phyloP scores from a whole-genome alignment of 768 basidiomycete genomes.

The Leccinum boreale region DNA sequence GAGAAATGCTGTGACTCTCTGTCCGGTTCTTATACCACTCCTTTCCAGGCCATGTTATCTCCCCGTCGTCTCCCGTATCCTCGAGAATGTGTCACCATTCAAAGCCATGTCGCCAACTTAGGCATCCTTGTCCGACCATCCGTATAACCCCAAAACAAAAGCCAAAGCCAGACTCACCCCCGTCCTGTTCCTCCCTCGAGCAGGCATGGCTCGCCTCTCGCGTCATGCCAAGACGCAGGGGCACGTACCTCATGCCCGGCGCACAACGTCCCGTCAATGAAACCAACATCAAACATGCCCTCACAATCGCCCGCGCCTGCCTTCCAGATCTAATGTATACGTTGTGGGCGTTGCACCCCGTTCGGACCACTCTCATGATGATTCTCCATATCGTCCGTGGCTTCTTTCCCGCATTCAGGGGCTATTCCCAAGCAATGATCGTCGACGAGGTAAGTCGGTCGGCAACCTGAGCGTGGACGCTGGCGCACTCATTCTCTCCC shows the following conservation, averaged over 20 bases:
- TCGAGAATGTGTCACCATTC: slow-evolving; percentile 24
- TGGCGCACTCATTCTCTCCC: neutral
- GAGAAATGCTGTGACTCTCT: slow-evolving; percentile 30
- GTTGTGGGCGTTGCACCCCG: slow-evolving; percentile 57
- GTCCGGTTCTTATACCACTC: slow-evolving; percentile 27
- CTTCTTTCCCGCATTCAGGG: slow-evolving; percentile 76
- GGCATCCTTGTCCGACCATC: slow-evolving; percentile 14
- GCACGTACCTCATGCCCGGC: slow-evolving; percentile 55
- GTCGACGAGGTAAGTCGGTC: slow-evolving; percentile 67
- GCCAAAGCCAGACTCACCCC: neutral
- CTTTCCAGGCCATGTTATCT: slow-evolving; percentile 12
- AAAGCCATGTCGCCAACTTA: slow-evolving; percentile 21
- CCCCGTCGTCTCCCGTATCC: slow-evolving; percentile 12
- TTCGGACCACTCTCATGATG: slow-evolving; percentile 70
- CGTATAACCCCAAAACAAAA: slow-evolving; percentile 1
- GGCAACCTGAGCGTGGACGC: slow-evolving; percentile 7
- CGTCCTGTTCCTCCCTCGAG: slow-evolving; percentile 18
- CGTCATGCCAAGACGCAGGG: slow-evolving; percentile 44
- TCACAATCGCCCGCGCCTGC: slow-evolving; percentile 50
- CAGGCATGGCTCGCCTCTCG: slow-evolving; percentile 63
- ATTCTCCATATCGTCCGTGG: slow-evolving; percentile 68
- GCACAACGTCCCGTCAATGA: slow-evolving; percentile 62
- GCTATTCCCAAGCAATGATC: slow-evolving; percentile 83
- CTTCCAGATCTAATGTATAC: slow-evolving; percentile 51
- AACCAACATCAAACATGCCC: slow-evolving; percentile 56